Percentiles rank a stretch among this genome's conserved stretches.
Evolutionary conservation across 441 rosid species (phyloP).

Genomic region (Jatropha podagrica): DNA sequence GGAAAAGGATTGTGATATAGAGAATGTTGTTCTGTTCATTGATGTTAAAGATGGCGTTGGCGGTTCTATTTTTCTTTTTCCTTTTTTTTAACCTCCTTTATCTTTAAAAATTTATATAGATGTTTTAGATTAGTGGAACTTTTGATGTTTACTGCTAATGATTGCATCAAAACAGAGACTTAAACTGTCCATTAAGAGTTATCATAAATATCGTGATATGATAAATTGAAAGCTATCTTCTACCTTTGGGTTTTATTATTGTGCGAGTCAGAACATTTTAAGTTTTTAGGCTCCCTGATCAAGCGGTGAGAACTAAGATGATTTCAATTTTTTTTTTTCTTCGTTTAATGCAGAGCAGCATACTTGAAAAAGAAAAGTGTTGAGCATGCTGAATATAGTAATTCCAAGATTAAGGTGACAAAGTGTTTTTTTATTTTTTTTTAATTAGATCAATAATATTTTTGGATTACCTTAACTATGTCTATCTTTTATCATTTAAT

Average conservation of each 20-base stretch:
- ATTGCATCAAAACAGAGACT: constrained; percentile 22
- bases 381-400: too few species aligned
- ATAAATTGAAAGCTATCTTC: background rate
- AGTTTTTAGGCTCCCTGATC: too few species aligned
- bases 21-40: constrained; percentile 12
- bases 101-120: background rate
- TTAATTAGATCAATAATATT: too few species aligned
- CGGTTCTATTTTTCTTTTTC: constrained; percentile 7
- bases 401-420: too few species aligned
- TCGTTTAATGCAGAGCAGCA: too few species aligned
- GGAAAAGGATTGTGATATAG: constrained; percentile 9
- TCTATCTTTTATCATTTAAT: too few species aligned
- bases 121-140: background rate
- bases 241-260: background rate
- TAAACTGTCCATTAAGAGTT: background rate
- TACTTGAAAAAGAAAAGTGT: too few species aligned
- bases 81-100: background rate
- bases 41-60: constrained; percentile 20
- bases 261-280: background rate
- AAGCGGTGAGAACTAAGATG: background rate
- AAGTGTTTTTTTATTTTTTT: too few species aligned
- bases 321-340: too few species aligned
- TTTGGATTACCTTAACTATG: too few species aligned
- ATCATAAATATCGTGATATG: constrained; percentile 17
- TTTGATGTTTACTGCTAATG: constrained; percentile 25